Conservation (phyloP, 2,329 filamentous ascomycete species). For the Chaetomium globosum region DNA sequence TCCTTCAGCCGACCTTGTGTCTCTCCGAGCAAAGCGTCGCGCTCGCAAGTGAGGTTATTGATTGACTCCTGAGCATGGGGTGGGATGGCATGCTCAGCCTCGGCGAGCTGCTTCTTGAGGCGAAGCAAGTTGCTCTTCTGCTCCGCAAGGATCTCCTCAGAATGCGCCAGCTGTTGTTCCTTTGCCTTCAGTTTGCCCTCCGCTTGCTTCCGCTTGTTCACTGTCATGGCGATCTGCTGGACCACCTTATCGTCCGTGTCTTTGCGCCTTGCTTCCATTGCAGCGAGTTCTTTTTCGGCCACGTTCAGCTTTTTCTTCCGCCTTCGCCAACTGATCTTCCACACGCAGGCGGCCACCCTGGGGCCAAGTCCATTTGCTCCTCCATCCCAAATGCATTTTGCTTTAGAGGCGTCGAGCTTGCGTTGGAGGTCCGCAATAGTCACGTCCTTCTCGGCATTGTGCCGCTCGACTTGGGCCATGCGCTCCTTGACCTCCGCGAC, state of each 20-base stretch:
- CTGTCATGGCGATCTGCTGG: background rate
- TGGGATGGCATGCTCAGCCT: background rate
- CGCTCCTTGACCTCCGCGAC: background rate
- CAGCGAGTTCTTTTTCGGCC: background rate
- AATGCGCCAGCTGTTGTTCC: background rate
- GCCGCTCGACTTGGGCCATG: background rate
- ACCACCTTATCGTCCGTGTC: background rate
- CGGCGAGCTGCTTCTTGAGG: background rate
- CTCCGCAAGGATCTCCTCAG: background rate
- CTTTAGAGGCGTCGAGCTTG: background rate
- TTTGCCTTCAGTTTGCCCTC: background rate
- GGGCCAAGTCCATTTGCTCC: background rate
- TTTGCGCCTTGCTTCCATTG: background rate
- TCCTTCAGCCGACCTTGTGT: background rate
- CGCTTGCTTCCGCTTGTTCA: background rate
- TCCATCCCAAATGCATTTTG: background rate
- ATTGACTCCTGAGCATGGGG: background rate
- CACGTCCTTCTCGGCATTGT: background rate
- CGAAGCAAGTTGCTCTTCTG: background rate
- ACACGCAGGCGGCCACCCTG: too few relatives aligned
- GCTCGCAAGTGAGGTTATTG: slow-evolving; percentile 1
- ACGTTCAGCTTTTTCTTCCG: background rate
- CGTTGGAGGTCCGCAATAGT: background rate
- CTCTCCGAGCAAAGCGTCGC: background rate
- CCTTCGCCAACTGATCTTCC: background rate